A percentile compares a stretch with the other conserved stretches of the same genome.
These are phyloP conservation scores for Cryptococcus sp. DNA, from an alignment of 1,284 basidiomycete species.

Conservation along the genomic window DNA sequence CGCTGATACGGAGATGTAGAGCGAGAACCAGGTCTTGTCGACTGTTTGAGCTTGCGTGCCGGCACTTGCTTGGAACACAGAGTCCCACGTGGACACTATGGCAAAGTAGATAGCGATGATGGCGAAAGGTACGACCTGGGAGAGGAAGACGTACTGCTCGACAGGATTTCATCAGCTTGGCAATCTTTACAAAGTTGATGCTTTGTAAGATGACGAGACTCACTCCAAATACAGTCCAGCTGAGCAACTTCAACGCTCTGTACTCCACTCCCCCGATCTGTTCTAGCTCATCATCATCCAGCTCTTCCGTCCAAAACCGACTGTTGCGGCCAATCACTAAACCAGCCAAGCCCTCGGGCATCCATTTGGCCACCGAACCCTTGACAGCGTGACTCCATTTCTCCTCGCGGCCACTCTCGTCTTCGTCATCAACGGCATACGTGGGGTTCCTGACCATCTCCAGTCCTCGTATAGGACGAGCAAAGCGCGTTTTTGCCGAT, in stretches of 20 bases:
- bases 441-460: constrained; percentile 9
- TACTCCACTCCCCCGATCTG: constrained; percentile 44
- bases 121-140: constrained; percentile 36
- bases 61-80: constrained; percentile 18
- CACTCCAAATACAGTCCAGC: constrained; percentile 28
- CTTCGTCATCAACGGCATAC: constrained; percentile 1
- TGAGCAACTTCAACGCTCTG: constrained; percentile 35
- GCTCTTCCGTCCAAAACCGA: constrained; percentile 42
- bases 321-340: constrained; percentile 43
- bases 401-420: constrained; percentile 14
- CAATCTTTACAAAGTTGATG: not conserved
- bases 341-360: constrained; percentile 30
- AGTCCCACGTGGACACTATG: constrained; percentile 24
- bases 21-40: constrained; percentile 37
- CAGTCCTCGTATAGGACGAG: constrained; percentile 11
- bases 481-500: constrained; percentile 7
- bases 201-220: constrained; percentile 6
- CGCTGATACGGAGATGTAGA: constrained; percentile 29
- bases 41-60: constrained; percentile 29
- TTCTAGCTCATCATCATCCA: constrained; percentile 42
- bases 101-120: constrained; percentile 40
- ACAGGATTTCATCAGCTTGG: not conserved
- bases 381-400: constrained; percentile 20
- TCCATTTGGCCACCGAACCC: constrained; percentile 32
- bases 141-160: constrained; percentile 36